Conservation (phyloP, 1,284 basidiomycete species). For the Puccinia hordei region DNA sequence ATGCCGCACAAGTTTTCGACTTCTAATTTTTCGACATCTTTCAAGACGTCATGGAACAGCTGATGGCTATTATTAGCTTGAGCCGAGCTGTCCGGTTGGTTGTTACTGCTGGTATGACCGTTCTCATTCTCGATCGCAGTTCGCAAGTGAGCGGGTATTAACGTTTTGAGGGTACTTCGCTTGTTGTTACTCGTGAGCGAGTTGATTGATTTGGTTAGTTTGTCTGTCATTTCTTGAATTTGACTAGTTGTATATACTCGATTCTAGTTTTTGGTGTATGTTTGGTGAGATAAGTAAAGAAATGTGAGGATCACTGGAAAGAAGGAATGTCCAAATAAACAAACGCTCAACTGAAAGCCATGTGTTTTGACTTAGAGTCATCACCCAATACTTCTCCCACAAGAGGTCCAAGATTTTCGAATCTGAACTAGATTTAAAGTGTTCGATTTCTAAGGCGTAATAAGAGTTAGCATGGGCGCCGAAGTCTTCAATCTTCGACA, state of each 20-base stretch:
- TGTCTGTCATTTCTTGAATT: conserved; percentile 81
- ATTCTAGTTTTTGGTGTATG: conserved; percentile 66
- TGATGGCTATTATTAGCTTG: conserved; percentile 57
- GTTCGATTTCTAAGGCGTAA: conserved; percentile 88
- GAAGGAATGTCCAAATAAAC: conserved; percentile 15
- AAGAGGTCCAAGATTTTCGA: conserved; percentile 80
- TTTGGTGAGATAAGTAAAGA: neutral
- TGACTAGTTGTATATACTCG: conserved; percentile 87
- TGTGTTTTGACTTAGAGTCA: conserved; percentile 86
- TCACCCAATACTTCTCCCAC: conserved; percentile 99
- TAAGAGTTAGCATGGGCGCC: conserved; percentile 97
- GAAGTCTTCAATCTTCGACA: conserved; percentile 93
- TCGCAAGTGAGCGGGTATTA: conserved; percentile 63
- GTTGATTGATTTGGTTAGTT: conserved; percentile 64
- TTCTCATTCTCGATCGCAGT: conserved; percentile 58
- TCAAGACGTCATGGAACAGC: conserved; percentile 44
- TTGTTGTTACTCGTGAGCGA: conserved; percentile 51
- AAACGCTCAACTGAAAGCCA: conserved; percentile 74
- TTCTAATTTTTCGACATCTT: conserved; percentile 47
- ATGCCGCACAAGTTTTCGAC: conserved; percentile 42
- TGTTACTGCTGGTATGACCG: conserved; percentile 46
- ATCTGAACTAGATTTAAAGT: conserved; percentile 89
- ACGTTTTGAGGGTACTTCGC: conserved; percentile 52
- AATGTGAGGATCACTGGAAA: neutral
- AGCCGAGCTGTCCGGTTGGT: conserved; percentile 59